A percentile compares a stretch with the other conserved stretches of the same genome.
phyloP scores from a whole-genome alignment of 495 filamentous ascomycete species.

The Xylaria flabelliformis region DNA sequence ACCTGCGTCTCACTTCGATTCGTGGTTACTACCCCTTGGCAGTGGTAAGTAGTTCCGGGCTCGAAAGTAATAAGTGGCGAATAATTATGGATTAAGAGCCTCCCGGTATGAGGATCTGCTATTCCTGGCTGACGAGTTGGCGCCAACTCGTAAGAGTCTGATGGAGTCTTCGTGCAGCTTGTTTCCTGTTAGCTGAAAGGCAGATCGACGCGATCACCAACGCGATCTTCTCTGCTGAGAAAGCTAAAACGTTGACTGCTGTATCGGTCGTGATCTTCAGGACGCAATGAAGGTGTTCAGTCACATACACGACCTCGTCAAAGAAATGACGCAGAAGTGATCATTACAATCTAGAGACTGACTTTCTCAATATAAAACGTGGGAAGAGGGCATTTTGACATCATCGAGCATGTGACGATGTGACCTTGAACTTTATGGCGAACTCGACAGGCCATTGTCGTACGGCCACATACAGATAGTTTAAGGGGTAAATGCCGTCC shows the following conservation, averaged over 20 bases:
- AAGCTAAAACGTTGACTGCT: conserved; percentile 1
- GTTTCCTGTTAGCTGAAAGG: conserved; percentile 1
- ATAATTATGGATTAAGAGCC: conserved; percentile 14
- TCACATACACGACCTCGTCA: background rate
- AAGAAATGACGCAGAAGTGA: background rate
- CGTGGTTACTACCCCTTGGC: background rate
- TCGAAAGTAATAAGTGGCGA: conserved; percentile 16
- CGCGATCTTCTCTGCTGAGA: conserved; percentile 24
- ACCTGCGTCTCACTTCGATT: background rate
- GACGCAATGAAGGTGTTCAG: background rate
- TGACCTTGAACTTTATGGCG: background rate
- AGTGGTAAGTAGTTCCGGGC: background rate
- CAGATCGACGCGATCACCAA: conserved; percentile 23
- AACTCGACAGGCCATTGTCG: background rate
- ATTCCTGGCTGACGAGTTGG: background rate
- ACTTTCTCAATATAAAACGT: background rate
- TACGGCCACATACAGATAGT: background rate
- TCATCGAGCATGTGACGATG: conserved; percentile 19
- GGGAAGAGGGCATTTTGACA: conserved; percentile 15
- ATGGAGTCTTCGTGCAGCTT: background rate
- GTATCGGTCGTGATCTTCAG: conserved; percentile 13
- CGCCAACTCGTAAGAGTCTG: background rate
- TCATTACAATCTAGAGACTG: background rate
- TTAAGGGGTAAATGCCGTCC: conserved; percentile 13
- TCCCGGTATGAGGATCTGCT: background rate